phyloP scores from a whole-genome alignment of 2,329 filamentous ascomycete genomes.

The Phialemoniopsis sp. region DNA sequence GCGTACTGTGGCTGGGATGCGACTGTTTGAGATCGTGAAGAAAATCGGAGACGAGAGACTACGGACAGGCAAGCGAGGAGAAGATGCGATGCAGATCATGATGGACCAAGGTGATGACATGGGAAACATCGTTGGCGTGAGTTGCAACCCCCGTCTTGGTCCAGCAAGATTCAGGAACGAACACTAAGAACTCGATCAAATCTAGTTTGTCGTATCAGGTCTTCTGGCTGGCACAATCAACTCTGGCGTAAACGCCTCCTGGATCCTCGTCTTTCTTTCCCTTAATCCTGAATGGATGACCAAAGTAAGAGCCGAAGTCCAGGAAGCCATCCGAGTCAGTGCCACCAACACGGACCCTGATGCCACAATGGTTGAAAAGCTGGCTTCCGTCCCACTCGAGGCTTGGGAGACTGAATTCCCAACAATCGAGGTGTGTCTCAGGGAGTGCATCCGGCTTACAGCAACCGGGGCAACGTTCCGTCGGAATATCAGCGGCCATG shows the following conservation, averaged over 20 bases:
- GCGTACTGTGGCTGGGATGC: slow-evolving; percentile 37
- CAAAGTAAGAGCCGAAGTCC: slow-evolving; percentile 41
- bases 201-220: slow-evolving; percentile 45
- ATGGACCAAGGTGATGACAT: slow-evolving; percentile 46
- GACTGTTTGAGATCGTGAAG: slow-evolving; percentile 43
- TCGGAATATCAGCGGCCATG: slow-evolving; percentile 40
- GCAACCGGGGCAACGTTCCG: slow-evolving; percentile 43
- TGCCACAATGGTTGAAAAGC: too few relatives aligned
- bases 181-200: too few relatives aligned
- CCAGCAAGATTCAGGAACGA: too few relatives aligned
- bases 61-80: slow-evolving; percentile 30
- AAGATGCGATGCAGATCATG: slow-evolving; percentile 49
- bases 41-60: slow-evolving; percentile 40
- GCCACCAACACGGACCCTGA: too few relatives aligned
- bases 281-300: slow-evolving; percentile 39
- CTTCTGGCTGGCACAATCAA: slow-evolving; percentile 56
- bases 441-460: slow-evolving; percentile 49
- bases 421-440: slow-evolving; percentile 43
- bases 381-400: too few relatives aligned
- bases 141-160: too few relatives aligned
- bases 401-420: slow-evolving; percentile 52
- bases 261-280: slow-evolving; percentile 46
- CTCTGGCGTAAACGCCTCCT: slow-evolving; percentile 49
- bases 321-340: slow-evolving; percentile 24
- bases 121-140: slow-evolving; percentile 34